These are phyloP conservation scores for Paralagenidium karlingii DNA, from an alignment of 352 stramenopile genomes.

Conservation along the genomic window DNA sequence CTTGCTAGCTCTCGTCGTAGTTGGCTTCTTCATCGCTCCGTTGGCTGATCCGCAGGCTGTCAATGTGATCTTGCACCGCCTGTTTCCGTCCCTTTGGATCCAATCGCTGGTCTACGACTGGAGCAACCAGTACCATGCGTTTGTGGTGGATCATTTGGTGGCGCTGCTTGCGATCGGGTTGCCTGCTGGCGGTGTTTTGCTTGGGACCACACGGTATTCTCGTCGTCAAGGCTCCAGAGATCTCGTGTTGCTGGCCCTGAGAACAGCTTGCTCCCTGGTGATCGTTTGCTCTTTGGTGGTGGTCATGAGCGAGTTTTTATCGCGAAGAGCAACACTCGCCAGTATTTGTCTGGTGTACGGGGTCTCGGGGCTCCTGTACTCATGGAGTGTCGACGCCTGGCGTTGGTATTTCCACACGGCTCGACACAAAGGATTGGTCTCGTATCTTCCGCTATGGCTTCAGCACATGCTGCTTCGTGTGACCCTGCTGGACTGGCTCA, in stretches of 20 bases:
- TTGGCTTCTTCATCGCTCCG: constrained; percentile 42
- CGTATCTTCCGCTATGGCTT: constrained; percentile 36
- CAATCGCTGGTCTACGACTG: constrained; percentile 43
- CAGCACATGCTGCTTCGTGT: constrained; percentile 57
- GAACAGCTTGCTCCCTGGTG: constrained; percentile 44
- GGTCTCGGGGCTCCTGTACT: constrained; percentile 48
- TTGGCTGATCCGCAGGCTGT: constrained; percentile 42
- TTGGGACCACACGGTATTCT: constrained; percentile 56
- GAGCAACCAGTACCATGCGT: constrained; percentile 57
- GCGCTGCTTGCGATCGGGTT: constrained; percentile 51
- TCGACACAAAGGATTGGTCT: constrained; percentile 33
- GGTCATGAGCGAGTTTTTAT: constrained; percentile 66
- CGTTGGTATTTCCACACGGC: constrained; percentile 63
- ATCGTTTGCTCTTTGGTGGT: constrained; percentile 59
- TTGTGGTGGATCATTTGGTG: constrained; percentile 53
- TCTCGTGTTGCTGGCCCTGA: constrained; percentile 35
- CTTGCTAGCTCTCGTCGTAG: constrained; percentile 29
- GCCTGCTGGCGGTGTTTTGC: constrained; percentile 44
- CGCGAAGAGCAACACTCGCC: constrained; percentile 53
- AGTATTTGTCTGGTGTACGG: constrained; percentile 53
- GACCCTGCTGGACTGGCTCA: constrained; percentile 75
- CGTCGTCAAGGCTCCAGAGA: constrained; percentile 28
- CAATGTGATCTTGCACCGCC: constrained; percentile 33
- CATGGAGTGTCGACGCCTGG: constrained; percentile 66
- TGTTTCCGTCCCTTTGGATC: constrained; percentile 34